Evolutionary conservation across 1,139 yeast genomes (phyloP), one percentile per base, ranked within the genome.

Genomic region (Candida sanyaensis): DNA sequence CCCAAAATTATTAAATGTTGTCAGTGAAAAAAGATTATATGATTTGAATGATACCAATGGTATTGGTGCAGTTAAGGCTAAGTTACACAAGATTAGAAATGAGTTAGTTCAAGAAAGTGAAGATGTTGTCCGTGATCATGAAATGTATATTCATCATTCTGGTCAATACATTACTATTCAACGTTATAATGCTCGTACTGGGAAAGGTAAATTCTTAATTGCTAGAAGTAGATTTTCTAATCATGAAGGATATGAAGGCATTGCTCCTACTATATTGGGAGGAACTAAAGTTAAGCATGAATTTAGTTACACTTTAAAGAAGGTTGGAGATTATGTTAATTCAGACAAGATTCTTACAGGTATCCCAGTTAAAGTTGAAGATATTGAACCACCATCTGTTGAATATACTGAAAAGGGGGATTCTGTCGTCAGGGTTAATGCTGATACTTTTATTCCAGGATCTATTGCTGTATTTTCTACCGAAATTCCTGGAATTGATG

Each of bases 81-180:
- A 80, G 50, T 72, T 93, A 49, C 79, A 85, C 61, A 65, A 66
- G 11, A 80, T 86, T 33, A 75, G 95, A 59, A 68, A 70, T 39
- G 71, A 78, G 23, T 77, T 91, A 49, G 90, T 95, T 28, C 69
- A 70, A 37, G 86, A 87, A 56, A 82, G 87, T 64, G 69, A 71
- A 44, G 90, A 85, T 45, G 80, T 79, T 50, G 68, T 75, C 42
- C 84, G 84, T 52, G 91, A 88, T 55, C 90, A 88, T 56, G 98
- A 93, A 67, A 90, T 88, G 86, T 93, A 89, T 64, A 89, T 93
- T 43, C 97, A 93, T 61, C 97, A 89, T 61, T 96, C 90, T 55
- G 96, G 88, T 9, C 96, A 91, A 64, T 93, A 80, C 64, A 89
- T 93, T 51, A 92, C 98, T 1, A 85, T 92, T 47, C 97, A 92